phyloP scores from a whole-genome alignment of 1,284 basidiomycete genomes.

The Waitea zeae region DNA sequence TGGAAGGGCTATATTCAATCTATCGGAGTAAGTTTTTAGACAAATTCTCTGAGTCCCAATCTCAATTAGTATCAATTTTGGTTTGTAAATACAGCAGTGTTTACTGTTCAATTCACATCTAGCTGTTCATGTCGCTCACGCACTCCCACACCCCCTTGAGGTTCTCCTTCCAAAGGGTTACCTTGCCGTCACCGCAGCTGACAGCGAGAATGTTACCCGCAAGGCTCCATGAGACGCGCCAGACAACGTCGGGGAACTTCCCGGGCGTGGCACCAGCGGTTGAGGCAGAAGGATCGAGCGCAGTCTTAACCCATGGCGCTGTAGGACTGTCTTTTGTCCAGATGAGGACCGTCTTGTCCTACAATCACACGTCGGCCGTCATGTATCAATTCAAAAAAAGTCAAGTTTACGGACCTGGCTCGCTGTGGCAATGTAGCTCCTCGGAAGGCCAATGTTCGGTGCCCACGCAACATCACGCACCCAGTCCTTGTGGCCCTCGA shows the following conservation, averaged over 20 bases:
- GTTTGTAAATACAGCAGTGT: too few species aligned
- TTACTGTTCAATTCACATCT: too few species aligned
- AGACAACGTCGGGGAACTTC: constrained; percentile 90
- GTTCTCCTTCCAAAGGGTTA: constrained; percentile 97
- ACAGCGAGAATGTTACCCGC: constrained; percentile 95
- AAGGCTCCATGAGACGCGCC: constrained; percentile 95
- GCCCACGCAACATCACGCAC: constrained; percentile 97
- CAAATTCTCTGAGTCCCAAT: too few species aligned
- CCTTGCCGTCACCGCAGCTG: constrained; percentile 95
- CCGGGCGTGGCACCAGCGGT: constrained; percentile 27
- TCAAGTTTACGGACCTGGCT: constrained; percentile 46
- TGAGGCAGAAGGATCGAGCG: constrained; percentile 61
- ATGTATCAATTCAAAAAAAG: neutral
- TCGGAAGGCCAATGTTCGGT: constrained; percentile 87
- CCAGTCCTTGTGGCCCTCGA: constrained; percentile 93
- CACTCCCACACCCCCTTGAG: constrained; percentile 91
- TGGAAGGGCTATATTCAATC: too few species aligned
- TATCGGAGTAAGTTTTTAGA: too few species aligned
- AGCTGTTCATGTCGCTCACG: constrained; percentile 84
- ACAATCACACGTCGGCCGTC: too few species aligned
- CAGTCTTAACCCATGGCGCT: constrained; percentile 73
- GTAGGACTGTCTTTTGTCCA: constrained; percentile 81
- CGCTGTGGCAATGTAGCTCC: constrained; percentile 90
- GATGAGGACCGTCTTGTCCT: constrained; percentile 86
- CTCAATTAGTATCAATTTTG: too few species aligned